phyloP scores from a whole-genome alignment of 2,329 filamentous ascomycete genomes.

The Camptophora hylomeconis region DNA sequence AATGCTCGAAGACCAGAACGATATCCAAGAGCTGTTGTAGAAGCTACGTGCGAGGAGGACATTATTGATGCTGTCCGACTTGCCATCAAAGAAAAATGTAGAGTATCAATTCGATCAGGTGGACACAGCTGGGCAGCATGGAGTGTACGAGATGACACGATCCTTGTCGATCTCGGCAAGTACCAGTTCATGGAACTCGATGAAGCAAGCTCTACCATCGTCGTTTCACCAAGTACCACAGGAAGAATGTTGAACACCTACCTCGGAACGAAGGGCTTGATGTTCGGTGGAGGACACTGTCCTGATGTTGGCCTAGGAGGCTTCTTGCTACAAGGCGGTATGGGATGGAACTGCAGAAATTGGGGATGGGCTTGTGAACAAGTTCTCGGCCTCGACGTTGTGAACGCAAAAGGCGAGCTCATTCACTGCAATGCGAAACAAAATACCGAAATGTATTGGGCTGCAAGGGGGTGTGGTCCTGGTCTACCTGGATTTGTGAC shows the following conservation, averaged over 20 bases:
- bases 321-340: conserved; percentile 43
- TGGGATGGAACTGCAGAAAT: conserved; percentile 46
- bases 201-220: conserved; percentile 24
- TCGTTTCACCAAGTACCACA: conserved; percentile 36
- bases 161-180: conserved; percentile 30
- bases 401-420: conserved; percentile 31
- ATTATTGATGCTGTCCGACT: conserved; percentile 27
- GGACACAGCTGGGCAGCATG: conserved; percentile 39
- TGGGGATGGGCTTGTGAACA: conserved; percentile 44
- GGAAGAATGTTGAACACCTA: conserved; percentile 21
- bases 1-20: conserved; percentile 29
- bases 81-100: conserved; percentile 22
- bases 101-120: conserved; percentile 35
- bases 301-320: conserved; percentile 45
- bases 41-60: conserved; percentile 24
- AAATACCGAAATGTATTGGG: conserved; percentile 37
- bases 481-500: conserved; percentile 43
- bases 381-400: conserved; percentile 34
- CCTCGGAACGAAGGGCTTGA: conserved; percentile 23
- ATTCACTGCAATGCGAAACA: conserved; percentile 25
- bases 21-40: conserved; percentile 30
- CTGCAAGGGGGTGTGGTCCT: conserved; percentile 35
- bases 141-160: conserved; percentile 35
- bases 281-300: conserved; percentile 44
- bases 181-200: conserved; percentile 31